A percentile compares a stretch with the other conserved stretches of the same genome.
Conservation (phyloP, 805 yeast species). For the Starmerella vitae region DNA sequence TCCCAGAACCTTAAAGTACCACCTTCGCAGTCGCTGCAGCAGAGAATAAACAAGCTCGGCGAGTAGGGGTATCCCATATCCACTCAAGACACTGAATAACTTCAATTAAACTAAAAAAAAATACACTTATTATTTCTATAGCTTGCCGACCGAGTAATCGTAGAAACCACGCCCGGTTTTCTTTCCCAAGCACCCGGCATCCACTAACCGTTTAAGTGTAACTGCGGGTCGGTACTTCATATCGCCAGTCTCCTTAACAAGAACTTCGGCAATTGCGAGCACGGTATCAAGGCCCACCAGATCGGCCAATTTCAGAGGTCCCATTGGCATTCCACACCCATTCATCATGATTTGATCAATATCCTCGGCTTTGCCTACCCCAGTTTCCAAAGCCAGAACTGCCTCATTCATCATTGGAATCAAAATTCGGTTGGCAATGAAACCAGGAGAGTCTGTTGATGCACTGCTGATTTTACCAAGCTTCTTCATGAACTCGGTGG, state of each 20-base stretch:
- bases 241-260: conserved; percentile 31
- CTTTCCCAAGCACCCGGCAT: conserved; percentile 33
- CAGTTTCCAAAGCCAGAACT: conserved; percentile 30
- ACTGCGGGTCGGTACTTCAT: conserved; percentile 33
- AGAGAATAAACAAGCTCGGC: conserved; percentile 23
- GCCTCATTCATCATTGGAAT: conserved; percentile 36
- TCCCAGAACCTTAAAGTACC: conserved; percentile 27
- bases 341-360: conserved; percentile 34
- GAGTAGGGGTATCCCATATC: not conserved
- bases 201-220: conserved; percentile 29
- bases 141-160: conserved; percentile 23
- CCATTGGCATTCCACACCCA: conserved; percentile 38
- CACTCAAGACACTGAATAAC: too few relatives aligned
- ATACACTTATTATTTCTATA: not conserved
- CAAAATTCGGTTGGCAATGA: conserved; percentile 32
- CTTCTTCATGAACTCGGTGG: conserved; percentile 25
- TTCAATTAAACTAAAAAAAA: too few relatives aligned
- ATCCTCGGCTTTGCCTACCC: conserved; percentile 31
- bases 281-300: conserved; percentile 35
- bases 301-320: conserved; percentile 33
- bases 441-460: conserved; percentile 33
- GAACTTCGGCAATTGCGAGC: conserved; percentile 31
- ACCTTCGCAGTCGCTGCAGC: conserved; percentile 34
- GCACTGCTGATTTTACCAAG: conserved; percentile 31
- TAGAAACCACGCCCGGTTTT: conserved; percentile 33